A percentile compares a stretch with the other conserved stretches of the same genome.
Conservation (phyloP, 1,284 basidiomycete genomes). For the Phlebopus sp. region DNA sequence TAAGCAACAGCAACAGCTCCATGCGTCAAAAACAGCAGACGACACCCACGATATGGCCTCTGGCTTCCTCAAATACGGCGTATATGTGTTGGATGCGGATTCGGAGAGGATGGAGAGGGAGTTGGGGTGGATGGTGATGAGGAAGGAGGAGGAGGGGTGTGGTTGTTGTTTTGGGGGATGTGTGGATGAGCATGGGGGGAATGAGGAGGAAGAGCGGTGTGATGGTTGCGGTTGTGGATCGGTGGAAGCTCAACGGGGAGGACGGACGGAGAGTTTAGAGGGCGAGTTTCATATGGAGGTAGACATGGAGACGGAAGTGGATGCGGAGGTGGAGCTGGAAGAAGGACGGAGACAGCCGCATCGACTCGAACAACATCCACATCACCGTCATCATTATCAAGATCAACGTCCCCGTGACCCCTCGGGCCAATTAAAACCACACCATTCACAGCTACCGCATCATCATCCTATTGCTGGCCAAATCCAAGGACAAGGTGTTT, state of each 20-base stretch:
- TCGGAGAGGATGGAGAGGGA: constrained; percentile 29
- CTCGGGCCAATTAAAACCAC: neutral
- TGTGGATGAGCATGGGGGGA: neutral
- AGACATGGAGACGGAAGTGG: constrained; percentile 8
- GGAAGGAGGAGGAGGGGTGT: constrained; percentile 28
- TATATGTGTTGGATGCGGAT: constrained; percentile 55
- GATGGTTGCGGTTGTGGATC: neutral
- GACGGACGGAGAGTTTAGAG: constrained; percentile 18
- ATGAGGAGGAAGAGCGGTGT: neutral
- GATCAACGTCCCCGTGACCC: neutral
- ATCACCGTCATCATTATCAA: neutral
- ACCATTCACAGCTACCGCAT: constrained; percentile 3
- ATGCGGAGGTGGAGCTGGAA: neutral
- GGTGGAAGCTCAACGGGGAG: constrained; percentile 21
- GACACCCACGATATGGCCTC: constrained; percentile 24
- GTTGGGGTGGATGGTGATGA: constrained; percentile 27
- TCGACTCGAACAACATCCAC: neutral
- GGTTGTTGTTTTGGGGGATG: constrained; percentile 14
- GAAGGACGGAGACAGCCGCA: no score
- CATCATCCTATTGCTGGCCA: neutral
- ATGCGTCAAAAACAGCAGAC: constrained; percentile 10
- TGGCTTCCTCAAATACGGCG: constrained; percentile 54
- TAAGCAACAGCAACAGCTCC: no score
- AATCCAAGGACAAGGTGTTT: no score
- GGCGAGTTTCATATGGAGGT: constrained; percentile 26